These are phyloP conservation scores for Apiospora koreana DNA, from an alignment of 2,329 filamentous ascomycete genomes.

Conservation along the genomic window DNA sequence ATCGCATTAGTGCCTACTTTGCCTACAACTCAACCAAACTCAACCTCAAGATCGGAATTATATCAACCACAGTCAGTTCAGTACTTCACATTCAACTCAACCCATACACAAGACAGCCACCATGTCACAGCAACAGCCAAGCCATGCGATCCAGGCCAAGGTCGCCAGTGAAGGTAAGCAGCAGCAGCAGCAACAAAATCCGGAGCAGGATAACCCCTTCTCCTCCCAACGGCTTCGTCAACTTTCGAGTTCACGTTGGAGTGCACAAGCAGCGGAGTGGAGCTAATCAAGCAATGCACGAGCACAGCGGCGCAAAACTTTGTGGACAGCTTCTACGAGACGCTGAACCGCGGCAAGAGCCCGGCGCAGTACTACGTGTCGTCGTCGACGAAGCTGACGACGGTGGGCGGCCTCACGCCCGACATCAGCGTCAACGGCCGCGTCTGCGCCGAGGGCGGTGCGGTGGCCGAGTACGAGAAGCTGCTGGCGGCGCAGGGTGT, in stretches of 20 bases:
- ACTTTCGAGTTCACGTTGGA: background rate
- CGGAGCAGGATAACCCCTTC: background rate
- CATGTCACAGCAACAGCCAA: constrained; percentile 25
- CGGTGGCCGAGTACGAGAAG: constrained; percentile 65
- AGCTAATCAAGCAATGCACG: background rate
- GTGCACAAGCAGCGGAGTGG: background rate
- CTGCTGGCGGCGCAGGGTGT: constrained; percentile 63
- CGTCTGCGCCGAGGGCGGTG: constrained; percentile 44
- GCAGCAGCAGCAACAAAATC: background rate
- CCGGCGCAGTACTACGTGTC: constrained; percentile 73
- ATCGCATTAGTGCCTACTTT: background rate
- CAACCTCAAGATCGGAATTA: background rate
- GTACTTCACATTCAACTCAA: background rate
- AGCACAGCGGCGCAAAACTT: constrained; percentile 68
- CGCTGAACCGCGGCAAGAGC: constrained; percentile 62
- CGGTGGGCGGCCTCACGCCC: constrained; percentile 51
- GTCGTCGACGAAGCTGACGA: constrained; percentile 51
- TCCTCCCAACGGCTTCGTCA: too few relatives aligned
- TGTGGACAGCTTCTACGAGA: constrained; percentile 72
- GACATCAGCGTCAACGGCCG: constrained; percentile 83
- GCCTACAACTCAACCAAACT: too few relatives aligned
- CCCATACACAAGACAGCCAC: background rate
- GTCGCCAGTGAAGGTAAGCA: constrained; percentile 36
- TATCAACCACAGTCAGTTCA: background rate
- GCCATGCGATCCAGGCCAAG: constrained; percentile 31